Conservation (phyloP, 345 rosid species). For the Theobroma cacao region DNA sequence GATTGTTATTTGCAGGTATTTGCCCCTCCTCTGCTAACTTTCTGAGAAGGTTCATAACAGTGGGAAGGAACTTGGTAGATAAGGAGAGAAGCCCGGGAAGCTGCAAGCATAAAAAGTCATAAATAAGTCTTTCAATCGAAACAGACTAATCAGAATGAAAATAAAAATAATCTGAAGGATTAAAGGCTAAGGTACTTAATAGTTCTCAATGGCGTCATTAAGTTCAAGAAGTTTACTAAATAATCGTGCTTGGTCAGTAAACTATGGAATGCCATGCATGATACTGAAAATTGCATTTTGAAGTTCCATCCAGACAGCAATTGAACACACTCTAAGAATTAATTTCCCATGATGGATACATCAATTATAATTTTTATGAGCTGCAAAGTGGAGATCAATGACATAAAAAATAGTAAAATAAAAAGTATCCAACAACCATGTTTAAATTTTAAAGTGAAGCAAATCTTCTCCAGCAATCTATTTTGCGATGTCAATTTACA, state of each 20-base stretch:
- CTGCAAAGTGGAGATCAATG: neutral
- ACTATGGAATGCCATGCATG: neutral
- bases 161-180: neutral
- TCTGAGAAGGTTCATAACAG: slow-evolving; percentile 83
- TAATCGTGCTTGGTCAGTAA: neutral
- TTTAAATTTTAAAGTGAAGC: neutral
- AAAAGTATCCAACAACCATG: neutral
- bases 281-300: neutral
- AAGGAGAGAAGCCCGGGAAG: slow-evolving; percentile 84
- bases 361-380: neutral
- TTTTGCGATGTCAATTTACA: neutral
- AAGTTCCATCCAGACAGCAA: neutral
- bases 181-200: neutral
- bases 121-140: neutral
- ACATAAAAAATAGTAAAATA: neutral
- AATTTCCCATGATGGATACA: neutral
- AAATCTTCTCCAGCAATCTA: neutral
- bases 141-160: neutral
- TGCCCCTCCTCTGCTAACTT: slow-evolving; percentile 80
- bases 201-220: neutral
- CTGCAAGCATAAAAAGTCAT: slow-evolving; percentile 37
- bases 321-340: neutral
- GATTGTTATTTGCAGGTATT: slow-evolving; percentile 37
- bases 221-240: neutral
- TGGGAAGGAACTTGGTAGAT: slow-evolving; percentile 80